A percentile compares a stretch with the other conserved stretches of the same genome.
Conservation (phyloP, 78 protist genomes). For the Bigelowiella natans region DNA sequence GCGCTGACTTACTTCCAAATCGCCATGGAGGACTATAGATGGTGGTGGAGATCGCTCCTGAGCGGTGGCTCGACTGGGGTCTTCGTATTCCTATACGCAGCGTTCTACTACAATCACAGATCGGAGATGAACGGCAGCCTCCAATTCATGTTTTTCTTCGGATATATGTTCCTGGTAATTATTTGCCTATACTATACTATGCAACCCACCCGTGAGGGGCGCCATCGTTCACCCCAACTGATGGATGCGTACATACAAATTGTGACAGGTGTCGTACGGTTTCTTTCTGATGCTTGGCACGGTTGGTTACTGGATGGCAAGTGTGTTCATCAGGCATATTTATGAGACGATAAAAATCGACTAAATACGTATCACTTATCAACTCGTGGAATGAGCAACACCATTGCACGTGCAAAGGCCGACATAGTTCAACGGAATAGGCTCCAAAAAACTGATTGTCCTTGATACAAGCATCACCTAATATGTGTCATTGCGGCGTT, state of each 20-base stretch:
- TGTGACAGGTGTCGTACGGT: slow-evolving; percentile 5
- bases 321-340: neutral
- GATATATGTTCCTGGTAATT: neutral
- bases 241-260: too few species aligned
- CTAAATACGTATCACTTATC: too few species aligned
- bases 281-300: neutral
- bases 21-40: slow-evolving; percentile 82
- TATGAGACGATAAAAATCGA: slow-evolving; percentile 4
- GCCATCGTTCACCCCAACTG: too few species aligned
- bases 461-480: too few species aligned
- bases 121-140: slow-evolving; percentile 1
- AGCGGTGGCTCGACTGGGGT: slow-evolving; percentile 2
- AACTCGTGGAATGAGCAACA: too few species aligned
- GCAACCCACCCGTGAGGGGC: too few species aligned
- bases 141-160: neutral
- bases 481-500: too few species aligned
- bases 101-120: neutral
- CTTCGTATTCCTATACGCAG: neutral
- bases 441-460: too few species aligned
- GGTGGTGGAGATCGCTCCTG: slow-evolving; percentile 38
- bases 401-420: too few species aligned
- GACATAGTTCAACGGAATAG: too few species aligned
- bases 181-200: neutral
- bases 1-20: slow-evolving; percentile 90
- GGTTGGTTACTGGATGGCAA: neutral